A percentile compares a stretch with the other conserved stretches of the same genome.
These are phyloP conservation scores for Leptosphaerulina australis DNA, from an alignment of 2,329 filamentous ascomycete genomes.

Conservation along the genomic window DNA sequence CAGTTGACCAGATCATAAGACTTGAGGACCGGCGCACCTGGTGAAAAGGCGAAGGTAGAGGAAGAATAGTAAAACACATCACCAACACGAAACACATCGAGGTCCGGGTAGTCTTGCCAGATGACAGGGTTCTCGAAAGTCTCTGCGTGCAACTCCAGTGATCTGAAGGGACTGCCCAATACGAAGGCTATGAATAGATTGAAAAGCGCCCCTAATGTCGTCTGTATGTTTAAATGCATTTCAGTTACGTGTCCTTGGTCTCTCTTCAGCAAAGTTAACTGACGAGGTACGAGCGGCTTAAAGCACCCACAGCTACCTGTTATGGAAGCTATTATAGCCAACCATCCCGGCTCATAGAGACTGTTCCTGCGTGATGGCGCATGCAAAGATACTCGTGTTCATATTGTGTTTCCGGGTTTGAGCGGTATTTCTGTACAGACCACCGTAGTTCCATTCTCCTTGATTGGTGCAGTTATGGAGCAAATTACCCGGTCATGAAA, in stretches of 20 bases:
- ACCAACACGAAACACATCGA: constrained; percentile 59
- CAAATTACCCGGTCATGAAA: constrained; percentile 7
- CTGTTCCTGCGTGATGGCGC: not conserved
- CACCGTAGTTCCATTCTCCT: not conserved
- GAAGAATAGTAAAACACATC: constrained; percentile 62
- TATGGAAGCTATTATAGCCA: not conserved
- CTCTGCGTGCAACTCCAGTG: constrained; percentile 10
- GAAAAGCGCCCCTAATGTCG: not conserved
- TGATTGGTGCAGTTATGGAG: constrained; percentile 7
- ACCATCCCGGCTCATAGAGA: not conserved
- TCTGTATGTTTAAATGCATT: not conserved
- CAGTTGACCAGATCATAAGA: constrained; percentile 63
- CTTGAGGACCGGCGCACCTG: constrained; percentile 62
- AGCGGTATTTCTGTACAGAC: not conserved
- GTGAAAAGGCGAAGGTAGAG: constrained; percentile 63
- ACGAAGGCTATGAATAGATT: not conserved
- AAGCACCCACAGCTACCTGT: not conserved
- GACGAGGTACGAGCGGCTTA: not conserved
- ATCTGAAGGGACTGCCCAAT: not conserved
- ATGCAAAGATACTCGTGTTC: not conserved
- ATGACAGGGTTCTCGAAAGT: constrained; percentile 60
- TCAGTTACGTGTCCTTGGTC: not conserved
- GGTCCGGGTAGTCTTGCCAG: constrained; percentile 62
- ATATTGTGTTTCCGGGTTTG: constrained; percentile 5
- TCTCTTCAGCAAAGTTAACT: not conserved